Conservation (phyloP, 192 early-diverging fungal species). For the Umbelopsis vinacea region DNA sequence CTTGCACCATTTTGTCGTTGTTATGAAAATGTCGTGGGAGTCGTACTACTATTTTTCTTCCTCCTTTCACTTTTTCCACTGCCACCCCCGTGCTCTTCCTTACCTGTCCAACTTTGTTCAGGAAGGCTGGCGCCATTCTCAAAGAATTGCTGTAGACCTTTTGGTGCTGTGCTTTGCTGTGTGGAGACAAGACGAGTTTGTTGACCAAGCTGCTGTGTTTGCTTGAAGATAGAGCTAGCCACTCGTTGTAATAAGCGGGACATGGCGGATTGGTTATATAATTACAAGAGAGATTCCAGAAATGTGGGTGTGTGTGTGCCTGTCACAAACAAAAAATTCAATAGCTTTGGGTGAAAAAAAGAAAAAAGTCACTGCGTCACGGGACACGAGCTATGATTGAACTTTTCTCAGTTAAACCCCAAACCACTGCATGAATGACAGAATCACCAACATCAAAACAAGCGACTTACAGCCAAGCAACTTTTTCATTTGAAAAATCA, state of each 20-base stretch:
- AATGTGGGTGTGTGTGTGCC: neutral
- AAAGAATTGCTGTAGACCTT: slow-evolving; percentile 42
- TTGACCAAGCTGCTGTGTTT: neutral
- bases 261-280: slow-evolving; percentile 17
- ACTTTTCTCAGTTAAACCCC: no score
- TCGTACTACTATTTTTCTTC: neutral
- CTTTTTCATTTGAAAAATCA: no score
- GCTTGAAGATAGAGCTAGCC: slow-evolving; percentile 1
- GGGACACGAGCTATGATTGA: no score
- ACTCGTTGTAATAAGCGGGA: slow-evolving; percentile 10
- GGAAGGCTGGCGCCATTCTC: slow-evolving; percentile 41
- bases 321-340: slow-evolving; percentile 15
- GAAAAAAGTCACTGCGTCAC: no score
- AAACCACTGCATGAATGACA: no score
- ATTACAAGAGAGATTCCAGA: neutral
- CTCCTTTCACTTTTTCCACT: neutral
- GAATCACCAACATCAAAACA: no score
- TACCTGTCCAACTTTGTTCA: slow-evolving; percentile 40
- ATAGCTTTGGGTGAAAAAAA: neutral
- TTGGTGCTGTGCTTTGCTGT: neutral
- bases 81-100: neutral
- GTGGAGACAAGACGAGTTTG: slow-evolving; percentile 5
- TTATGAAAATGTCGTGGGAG: neutral
- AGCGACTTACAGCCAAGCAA: no score
- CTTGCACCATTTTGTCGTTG: neutral